Percentiles rank a stretch among this genome's conserved stretches.
Conservation (phyloP, 129 eudicot genomes). For the Kitagawia praeruptora region DNA sequence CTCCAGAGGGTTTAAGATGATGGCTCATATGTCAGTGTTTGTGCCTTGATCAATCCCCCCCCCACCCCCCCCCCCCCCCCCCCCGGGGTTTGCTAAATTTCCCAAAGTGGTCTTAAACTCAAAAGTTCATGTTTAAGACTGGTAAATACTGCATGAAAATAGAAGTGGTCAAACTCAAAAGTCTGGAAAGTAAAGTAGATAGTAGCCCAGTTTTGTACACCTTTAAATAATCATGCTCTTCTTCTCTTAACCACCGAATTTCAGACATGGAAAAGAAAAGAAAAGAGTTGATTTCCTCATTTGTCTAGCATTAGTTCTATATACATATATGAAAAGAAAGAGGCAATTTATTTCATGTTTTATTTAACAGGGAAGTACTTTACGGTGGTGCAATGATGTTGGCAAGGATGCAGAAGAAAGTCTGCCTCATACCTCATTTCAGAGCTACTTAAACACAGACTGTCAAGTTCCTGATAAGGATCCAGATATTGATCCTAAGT, state of each 20-base stretch:
- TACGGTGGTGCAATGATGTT: slow-evolving; percentile 40
- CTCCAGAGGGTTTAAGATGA: not conserved
- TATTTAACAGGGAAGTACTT: slow-evolving; percentile 34
- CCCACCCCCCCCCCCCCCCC: not conserved
- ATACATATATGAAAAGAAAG: not conserved
- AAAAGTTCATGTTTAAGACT: not conserved
- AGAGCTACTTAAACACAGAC: slow-evolving; percentile 32
- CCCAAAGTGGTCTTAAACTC: too few species aligned
- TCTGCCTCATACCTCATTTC: slow-evolving; percentile 24
- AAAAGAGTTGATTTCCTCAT: not conserved
- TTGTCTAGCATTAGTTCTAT: not conserved
- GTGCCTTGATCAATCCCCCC: too few species aligned
- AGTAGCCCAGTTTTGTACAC: not conserved
- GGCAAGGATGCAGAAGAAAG: slow-evolving; percentile 31
- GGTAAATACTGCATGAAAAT: not conserved
- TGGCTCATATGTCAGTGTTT: not conserved
- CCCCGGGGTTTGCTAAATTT: too few species aligned
- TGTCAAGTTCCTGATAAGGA: slow-evolving; percentile 54
- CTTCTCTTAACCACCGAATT: not conserved
- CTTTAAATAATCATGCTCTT: not conserved
- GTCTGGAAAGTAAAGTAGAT: not conserved
- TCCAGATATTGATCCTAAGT: slow-evolving; percentile 21
- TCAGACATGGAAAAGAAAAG: not conserved
- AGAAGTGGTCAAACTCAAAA: not conserved
- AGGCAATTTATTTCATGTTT: not conserved